These are phyloP conservation scores for Peniophora sp. DNA, from an alignment of 1,284 basidiomycete genomes.

Conservation along the genomic window DNA sequence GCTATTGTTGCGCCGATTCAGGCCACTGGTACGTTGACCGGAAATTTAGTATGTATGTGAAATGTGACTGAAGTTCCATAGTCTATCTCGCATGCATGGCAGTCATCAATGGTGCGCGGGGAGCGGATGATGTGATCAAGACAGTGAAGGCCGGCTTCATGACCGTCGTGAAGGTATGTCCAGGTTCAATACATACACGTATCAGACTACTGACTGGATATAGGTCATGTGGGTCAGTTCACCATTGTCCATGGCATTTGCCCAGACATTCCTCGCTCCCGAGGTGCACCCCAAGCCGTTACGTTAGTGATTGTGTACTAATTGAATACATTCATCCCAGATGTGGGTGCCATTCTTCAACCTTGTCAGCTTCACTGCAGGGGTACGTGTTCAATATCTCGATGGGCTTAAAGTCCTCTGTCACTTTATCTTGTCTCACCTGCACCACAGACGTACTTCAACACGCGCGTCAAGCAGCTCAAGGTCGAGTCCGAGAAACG, in stretches of 20 bases:
- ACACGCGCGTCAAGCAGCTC: conserved; percentile 57
- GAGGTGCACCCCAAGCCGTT: conserved; percentile 34
- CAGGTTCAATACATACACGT: background rate
- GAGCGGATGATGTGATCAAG: conserved; percentile 54
- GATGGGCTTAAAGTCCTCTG: background rate
- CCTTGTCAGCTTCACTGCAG: conserved; percentile 54
- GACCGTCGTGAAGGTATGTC: conserved; percentile 60
- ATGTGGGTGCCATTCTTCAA: conserved; percentile 77
- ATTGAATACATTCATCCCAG: conserved; percentile 27
- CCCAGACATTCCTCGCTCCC: conserved; percentile 68
- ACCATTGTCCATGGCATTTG: conserved; percentile 63
- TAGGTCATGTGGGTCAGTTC: conserved; percentile 67
- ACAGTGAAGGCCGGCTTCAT: conserved; percentile 74
- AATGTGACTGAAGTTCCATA: conserved; percentile 8
- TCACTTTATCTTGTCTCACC: background rate
- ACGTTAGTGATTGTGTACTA: background rate
- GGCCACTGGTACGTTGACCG: conserved; percentile 52
- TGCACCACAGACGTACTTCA: conserved; percentile 57
- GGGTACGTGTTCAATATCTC: conserved; percentile 36
- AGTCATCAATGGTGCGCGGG: conserved; percentile 75
- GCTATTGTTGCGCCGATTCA: conserved; percentile 75
- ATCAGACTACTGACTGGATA: background rate
- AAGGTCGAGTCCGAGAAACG: conserved; percentile 40
- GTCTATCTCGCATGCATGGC: conserved; percentile 74
- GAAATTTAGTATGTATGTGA: conserved; percentile 4